Evolutionary conservation across 441 rosid species (phyloP).

Genomic region (Arabidopsis hybrid): DNA sequence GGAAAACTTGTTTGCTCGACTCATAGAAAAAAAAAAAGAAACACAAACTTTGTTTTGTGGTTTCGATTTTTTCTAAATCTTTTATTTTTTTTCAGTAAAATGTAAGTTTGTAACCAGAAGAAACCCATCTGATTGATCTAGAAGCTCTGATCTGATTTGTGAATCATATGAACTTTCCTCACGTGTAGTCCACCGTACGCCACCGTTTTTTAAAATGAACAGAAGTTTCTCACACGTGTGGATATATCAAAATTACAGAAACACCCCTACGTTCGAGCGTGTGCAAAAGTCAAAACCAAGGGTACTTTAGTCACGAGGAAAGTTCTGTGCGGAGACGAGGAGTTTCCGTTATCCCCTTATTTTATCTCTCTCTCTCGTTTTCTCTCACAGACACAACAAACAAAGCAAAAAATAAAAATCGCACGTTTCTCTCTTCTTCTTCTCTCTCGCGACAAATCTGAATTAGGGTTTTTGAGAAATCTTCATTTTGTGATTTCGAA

Average conservation of each 20-base stretch:
- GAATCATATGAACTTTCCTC: slow-evolving; percentile 21
- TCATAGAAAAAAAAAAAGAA: too few relatives aligned
- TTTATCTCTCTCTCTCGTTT: slow-evolving; percentile 36
- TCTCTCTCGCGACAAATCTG: slow-evolving; percentile 32
- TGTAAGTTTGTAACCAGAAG: background rate
- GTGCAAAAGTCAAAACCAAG: slow-evolving; percentile 30
- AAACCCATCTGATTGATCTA: slow-evolving; percentile 6
- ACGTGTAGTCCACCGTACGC: slow-evolving; percentile 25
- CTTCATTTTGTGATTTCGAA: slow-evolving; percentile 48
- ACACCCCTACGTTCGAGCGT: background rate
- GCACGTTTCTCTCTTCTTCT: slow-evolving; percentile 34
- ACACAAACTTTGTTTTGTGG: too few relatives aligned
- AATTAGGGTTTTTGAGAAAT: slow-evolving; percentile 45
- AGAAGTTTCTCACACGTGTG: slow-evolving; percentile 27
- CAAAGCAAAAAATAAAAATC: slow-evolving; percentile 10
- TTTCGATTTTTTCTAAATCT: too few relatives aligned
- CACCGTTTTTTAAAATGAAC: slow-evolving; percentile 17
- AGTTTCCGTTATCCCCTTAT: slow-evolving; percentile 73
- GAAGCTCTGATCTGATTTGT: background rate
- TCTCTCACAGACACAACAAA: slow-evolving; percentile 33
- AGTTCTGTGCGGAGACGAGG: slow-evolving; percentile 62
- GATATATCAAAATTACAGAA: background rate
- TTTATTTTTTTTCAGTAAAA: too few relatives aligned
- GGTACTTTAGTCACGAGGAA: slow-evolving; percentile 29
- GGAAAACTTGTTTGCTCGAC: too few relatives aligned